Conservation (phyloP, 768 basidiomycete genomes). For the Pleurotus sapidus region DNA sequence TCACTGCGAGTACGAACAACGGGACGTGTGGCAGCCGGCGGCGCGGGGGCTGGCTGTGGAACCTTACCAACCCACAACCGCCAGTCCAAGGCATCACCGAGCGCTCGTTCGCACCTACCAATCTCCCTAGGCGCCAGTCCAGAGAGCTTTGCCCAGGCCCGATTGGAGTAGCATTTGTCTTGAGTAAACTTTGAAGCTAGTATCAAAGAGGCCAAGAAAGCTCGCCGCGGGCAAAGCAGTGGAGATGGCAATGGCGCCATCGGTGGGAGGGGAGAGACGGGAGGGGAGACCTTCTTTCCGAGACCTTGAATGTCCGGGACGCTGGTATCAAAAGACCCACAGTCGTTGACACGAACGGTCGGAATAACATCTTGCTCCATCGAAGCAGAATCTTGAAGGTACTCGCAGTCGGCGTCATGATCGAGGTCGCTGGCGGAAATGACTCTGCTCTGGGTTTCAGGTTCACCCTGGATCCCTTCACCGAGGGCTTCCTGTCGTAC, state of each 20-base stretch:
- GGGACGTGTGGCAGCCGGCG: constrained; percentile 26
- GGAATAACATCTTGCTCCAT: constrained; percentile 25
- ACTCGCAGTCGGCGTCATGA: neutral
- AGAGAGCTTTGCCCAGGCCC: constrained; percentile 93
- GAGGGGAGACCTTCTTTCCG: constrained; percentile 9
- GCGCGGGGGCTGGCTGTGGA: constrained; percentile 20
- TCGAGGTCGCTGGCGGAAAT: constrained; percentile 8
- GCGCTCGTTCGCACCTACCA: constrained; percentile 82
- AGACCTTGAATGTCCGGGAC: constrained; percentile 14
- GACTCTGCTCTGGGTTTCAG: constrained; percentile 40
- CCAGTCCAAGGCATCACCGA: constrained; percentile 86
- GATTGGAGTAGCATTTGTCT: constrained; percentile 91
- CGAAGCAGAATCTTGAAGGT: neutral
- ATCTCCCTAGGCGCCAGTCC: constrained; percentile 85
- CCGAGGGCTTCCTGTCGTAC: constrained; percentile 47
- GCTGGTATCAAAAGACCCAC: constrained; percentile 18
- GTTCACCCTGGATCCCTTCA: constrained; percentile 36
- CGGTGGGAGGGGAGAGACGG: constrained; percentile 14
- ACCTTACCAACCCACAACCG: constrained; percentile 90
- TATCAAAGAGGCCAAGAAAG: constrained; percentile 86
- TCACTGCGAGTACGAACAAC: constrained; percentile 55
- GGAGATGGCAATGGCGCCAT: constrained; percentile 63
- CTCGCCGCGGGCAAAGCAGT: constrained; percentile 82
- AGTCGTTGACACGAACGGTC: constrained; percentile 41
- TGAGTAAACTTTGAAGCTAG: constrained; percentile 91